A percentile compares a stretch with the other conserved stretches of the same genome.
Evolutionary conservation across 805 yeast species (phyloP).

Genomic region (Starmerella tilneyi): DNA sequence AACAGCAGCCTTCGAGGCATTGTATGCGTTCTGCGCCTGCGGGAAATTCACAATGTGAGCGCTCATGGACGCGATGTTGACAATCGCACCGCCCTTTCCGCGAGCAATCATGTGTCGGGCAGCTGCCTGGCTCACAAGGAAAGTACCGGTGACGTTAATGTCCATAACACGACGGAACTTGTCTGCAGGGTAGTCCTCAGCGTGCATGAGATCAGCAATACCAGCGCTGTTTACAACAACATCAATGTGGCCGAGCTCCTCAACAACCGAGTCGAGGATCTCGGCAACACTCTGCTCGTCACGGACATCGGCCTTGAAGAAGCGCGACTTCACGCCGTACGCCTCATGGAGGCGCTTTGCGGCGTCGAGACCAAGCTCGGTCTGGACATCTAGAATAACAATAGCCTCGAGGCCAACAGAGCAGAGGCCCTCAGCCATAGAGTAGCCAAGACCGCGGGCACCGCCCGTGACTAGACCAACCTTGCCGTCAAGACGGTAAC

Average conservation of each 20-base stretch:
- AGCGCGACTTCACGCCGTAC: constrained; percentile 49
- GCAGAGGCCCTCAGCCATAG: constrained; percentile 51
- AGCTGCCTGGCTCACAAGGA: constrained; percentile 55
- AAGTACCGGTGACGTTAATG: constrained; percentile 57
- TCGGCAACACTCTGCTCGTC: constrained; percentile 41
- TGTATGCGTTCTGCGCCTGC: constrained; percentile 60
- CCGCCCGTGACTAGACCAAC: constrained; percentile 59
- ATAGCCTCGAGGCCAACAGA: constrained; percentile 47
- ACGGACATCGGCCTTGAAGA: constrained; percentile 56
- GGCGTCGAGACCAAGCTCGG: constrained; percentile 53
- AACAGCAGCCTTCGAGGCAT: constrained; percentile 65
- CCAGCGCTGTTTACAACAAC: constrained; percentile 56
- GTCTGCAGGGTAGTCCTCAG: constrained; percentile 55
- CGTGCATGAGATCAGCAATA: constrained; percentile 57
- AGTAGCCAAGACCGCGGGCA: constrained; percentile 55
- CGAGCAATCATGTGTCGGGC: constrained; percentile 55
- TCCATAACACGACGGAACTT: constrained; percentile 56
- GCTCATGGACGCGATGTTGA: constrained; percentile 61
- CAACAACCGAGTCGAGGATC: constrained; percentile 43
- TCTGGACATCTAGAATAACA: constrained; percentile 44
- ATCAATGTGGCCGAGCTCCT: constrained; percentile 46
- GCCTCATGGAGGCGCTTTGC: constrained; percentile 44
- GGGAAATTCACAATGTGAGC: constrained; percentile 65
- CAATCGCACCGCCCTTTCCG: constrained; percentile 46
- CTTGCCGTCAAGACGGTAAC: constrained; percentile 52